phyloP scores from a whole-genome alignment of 345 rosid species.

The Excoecaria cochinchinensis region DNA sequence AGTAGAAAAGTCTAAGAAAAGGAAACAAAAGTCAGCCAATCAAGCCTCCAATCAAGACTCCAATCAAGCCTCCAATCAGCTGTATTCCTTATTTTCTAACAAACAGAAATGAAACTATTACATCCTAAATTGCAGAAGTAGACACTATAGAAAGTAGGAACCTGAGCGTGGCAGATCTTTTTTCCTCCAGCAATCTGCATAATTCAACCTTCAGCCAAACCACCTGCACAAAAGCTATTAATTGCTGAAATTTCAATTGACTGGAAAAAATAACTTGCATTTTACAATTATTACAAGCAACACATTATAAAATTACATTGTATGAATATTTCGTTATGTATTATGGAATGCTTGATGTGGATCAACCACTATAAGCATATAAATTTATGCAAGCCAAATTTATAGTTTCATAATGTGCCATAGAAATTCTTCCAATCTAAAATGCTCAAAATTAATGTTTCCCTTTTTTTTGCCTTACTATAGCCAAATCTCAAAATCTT shows the following conservation, averaged over 20 bases:
- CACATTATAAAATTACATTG: constrained; percentile 12
- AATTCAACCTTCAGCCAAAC: constrained; percentile 89
- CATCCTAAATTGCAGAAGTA: constrained; percentile 6
- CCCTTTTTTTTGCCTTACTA: not conserved
- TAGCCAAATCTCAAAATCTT: not conserved
- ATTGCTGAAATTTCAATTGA: constrained; percentile 50
- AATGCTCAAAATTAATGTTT: not conserved
- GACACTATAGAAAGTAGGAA: constrained; percentile 31
- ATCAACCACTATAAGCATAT: constrained; percentile 7
- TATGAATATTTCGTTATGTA: not conserved
- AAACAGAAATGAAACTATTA: not conserved
- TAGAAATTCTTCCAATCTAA: not conserved
- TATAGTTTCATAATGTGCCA: not conserved
- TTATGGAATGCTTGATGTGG: constrained; percentile 13
- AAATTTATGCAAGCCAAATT: constrained; percentile 4
- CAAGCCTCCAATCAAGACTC: too few species aligned
- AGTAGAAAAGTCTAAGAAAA: too few species aligned
- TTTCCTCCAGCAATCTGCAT: constrained; percentile 80
- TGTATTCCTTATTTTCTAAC: too few species aligned
- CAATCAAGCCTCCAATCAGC: too few species aligned
- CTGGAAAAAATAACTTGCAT: constrained; percentile 22
- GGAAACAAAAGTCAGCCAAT: too few species aligned
- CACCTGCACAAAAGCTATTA: constrained; percentile 66
- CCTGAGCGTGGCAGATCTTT: constrained; percentile 82
- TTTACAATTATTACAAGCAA: constrained; percentile 8